Evolutionary conservation across 208 protist species (phyloP).

Genomic region (Porcisia hertigi): DNA sequence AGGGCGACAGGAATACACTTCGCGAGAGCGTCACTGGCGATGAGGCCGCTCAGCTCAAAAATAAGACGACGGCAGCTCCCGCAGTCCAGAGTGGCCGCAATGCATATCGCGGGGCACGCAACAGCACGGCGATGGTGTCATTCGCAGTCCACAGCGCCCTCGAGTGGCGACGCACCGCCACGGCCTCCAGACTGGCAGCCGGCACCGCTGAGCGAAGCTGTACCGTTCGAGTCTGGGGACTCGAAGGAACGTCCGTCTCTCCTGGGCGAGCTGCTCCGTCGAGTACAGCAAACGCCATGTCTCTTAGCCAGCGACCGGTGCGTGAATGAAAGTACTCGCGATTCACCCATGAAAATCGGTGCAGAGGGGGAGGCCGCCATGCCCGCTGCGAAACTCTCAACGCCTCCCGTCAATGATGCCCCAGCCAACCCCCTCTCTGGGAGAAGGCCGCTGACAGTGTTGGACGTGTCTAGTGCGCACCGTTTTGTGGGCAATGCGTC

Average conservation of each 20-base stretch:
- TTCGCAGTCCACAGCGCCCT: not conserved
- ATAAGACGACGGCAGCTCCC: conserved; percentile 1
- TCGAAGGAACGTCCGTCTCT: conserved; percentile 2
- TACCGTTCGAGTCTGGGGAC: not conserved
- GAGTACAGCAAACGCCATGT: not conserved
- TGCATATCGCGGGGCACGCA: not conserved
- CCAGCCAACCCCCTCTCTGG: not conserved
- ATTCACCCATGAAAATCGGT: not conserved
- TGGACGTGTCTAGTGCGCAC: not conserved
- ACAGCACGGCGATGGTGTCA: not conserved
- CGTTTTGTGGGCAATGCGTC: not conserved
- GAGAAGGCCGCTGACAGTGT: not conserved
- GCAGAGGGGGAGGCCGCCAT: not conserved
- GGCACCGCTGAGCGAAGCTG: not conserved
- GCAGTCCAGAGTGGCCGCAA: not conserved
- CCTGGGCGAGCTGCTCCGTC: conserved; percentile 3
- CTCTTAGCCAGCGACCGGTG: not conserved
- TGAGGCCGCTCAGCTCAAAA: not conserved
- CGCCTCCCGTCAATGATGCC: not conserved
- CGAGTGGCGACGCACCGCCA: not conserved
- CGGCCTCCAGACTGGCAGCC: not conserved
- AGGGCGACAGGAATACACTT: not conserved
- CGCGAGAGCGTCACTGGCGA: not conserved
- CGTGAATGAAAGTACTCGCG: not conserved
- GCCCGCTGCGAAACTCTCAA: not conserved